Percentiles rank a stretch among this genome's conserved stretches.
Conservation (phyloP, 352 stramenopile genomes). For the Globisporangium splendens region DNA sequence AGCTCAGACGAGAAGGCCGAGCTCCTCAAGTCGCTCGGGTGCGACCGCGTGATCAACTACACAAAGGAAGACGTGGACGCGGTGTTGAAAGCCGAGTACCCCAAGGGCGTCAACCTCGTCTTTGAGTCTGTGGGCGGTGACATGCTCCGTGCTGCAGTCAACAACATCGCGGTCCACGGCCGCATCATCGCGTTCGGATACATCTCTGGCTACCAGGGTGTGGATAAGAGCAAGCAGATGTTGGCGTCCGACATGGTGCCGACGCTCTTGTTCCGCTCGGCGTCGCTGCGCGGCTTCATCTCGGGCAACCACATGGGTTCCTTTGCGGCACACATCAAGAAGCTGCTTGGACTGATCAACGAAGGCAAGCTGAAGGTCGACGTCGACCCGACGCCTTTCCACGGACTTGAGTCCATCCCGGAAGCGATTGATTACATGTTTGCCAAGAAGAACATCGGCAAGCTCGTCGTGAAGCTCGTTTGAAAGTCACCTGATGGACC, state of each 20-base stretch:
- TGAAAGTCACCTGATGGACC: too few species aligned
- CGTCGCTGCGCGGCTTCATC: slow-evolving; percentile 45
- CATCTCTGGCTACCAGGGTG: slow-evolving; percentile 42
- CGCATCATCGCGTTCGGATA: slow-evolving; percentile 59
- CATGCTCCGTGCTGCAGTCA: slow-evolving; percentile 40
- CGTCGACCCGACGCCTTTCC: too few species aligned
- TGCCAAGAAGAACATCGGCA: too few species aligned
- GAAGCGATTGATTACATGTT: too few species aligned
- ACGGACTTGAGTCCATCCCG: too few species aligned
- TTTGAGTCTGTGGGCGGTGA: slow-evolving; percentile 65
- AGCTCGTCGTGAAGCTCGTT: too few species aligned
- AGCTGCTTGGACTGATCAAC: too few species aligned
- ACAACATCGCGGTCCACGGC: slow-evolving; percentile 54
- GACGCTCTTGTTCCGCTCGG: slow-evolving; percentile 33
- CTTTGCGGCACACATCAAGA: too few species aligned
- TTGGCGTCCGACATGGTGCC: slow-evolving; percentile 24
- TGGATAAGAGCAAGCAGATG: slow-evolving; percentile 15
- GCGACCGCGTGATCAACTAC: slow-evolving; percentile 86
- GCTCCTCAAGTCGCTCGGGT: slow-evolving; percentile 66
- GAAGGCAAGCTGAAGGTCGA: too few species aligned
- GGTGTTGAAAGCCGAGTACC: slow-evolving; percentile 68
- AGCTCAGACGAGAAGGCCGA: slow-evolving; percentile 84
- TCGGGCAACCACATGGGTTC: background rate
- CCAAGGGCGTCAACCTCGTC: slow-evolving; percentile 59
- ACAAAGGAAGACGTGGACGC: slow-evolving; percentile 55